Base-by-base conservation (phyloP, 352 stramenopile genomes). In the Globisporangium nunn region DNA sequence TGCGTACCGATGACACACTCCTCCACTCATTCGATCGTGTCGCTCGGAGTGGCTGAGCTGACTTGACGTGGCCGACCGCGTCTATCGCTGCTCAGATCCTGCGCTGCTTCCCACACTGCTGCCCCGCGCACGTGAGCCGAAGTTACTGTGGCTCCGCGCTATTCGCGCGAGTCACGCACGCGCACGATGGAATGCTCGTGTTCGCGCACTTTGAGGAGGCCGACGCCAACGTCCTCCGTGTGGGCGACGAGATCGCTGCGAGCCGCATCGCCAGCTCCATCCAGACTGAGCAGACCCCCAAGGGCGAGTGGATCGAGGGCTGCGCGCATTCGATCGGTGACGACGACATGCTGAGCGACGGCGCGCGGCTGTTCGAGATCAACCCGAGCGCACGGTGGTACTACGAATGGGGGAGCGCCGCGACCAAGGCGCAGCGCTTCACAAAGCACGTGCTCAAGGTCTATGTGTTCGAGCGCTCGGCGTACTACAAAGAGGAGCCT, bases 41-140 rank as follows among this genome's bases (percentile, higher is more conserved):
- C n/a, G 12, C 44, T 49, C 17, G n/a, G 6, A 49, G 44, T 29
- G 31, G 18, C 30, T 40, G 35, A n/a, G 6, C 35, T 40, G 35
- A 10, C 35, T 10, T 17, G n/a, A 17, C n/a, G n/a, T 49, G 44
- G 18, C 44, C 17, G 44, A 30, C 18, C 18, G 44, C n/a, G 4
- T 49, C 44, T 49, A 6, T 4, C 44, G 44, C n/a, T 35, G 41
- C 39, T 54, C 30, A 85, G 75, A 88, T 88, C 67, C 45, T 88
- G 53, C 74, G 78, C 37, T 88, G 75, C 65, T 89, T 89, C 56
- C 76, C 79, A 18, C 76, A 89, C 56, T 89, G 79, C 62, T 89
- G 76, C 39, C 78, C 79, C 0, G 56, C 76, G 48, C 79, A 89
- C 50, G 56, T 89, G 48, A 74, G 80, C 44, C 72, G 76, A 31